Percentiles rank a stretch among this genome's conserved stretches.
Conservation (phyloP, 805 yeast species). For the Candida quercuum region DNA sequence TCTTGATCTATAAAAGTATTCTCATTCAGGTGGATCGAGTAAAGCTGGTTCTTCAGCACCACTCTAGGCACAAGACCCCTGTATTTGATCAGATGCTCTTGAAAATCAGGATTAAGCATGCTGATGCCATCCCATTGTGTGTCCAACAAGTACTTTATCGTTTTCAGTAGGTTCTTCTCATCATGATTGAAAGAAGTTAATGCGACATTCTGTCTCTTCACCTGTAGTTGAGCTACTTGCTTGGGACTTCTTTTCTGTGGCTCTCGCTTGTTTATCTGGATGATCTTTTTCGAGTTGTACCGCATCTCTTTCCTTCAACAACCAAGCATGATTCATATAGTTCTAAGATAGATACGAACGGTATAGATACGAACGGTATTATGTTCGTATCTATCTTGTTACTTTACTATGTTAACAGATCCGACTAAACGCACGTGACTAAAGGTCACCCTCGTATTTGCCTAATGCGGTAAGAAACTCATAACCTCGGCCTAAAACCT, state of each 20-base stretch:
- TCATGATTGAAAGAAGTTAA: not conserved
- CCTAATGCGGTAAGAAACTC: no score
- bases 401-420: no score
- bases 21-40: conserved; percentile 38
- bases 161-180: not conserved
- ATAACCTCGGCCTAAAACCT: no score
- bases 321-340: not conserved
- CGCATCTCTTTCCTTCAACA: not conserved
- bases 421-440: no score
- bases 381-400: no score
- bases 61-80: conserved; percentile 10
- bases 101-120: conserved; percentile 11
- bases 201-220: not conserved
- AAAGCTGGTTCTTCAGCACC: conserved; percentile 32
- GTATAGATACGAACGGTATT: no score
- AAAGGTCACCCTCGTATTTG: no score
- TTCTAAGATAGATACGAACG: no score
- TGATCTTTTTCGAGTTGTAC: not conserved
- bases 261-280: not conserved
- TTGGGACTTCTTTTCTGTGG: not conserved
- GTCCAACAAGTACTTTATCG: conserved; percentile 5
- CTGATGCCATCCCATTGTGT: conserved; percentile 16
- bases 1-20: conserved; percentile 48
- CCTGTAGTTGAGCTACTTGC: not conserved
- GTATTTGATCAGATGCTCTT: conserved; percentile 13